Conservation (phyloP, 441 rosid species). For the Populus trichocarpa region DNA sequence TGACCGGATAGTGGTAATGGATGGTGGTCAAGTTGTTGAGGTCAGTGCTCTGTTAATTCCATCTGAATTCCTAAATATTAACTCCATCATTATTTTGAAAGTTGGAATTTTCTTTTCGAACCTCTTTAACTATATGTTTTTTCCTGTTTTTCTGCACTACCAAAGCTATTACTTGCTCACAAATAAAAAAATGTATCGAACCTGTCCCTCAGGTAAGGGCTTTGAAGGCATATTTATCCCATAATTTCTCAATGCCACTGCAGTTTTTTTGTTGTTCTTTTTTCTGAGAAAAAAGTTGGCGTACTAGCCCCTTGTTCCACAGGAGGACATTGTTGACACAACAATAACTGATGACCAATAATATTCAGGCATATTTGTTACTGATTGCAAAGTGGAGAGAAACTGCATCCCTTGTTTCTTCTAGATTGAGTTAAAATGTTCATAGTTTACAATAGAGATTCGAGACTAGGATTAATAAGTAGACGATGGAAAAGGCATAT, state of each 20-base stretch:
- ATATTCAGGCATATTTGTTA: no score
- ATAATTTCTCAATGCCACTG: background rate
- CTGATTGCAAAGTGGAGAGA: background rate
- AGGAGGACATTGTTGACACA: background rate
- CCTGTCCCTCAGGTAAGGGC: background rate
- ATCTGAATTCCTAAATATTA: background rate
- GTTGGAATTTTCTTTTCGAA: background rate
- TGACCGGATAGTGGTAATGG: conserved; percentile 87
- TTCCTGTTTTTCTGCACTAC: background rate
- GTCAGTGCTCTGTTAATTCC: conserved; percentile 30
- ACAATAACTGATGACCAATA: background rate
- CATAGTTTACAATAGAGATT: background rate
- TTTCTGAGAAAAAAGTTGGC: background rate
- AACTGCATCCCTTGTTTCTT: background rate
- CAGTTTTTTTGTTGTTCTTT: background rate
- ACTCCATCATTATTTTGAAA: background rate
- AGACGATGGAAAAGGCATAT: background rate
- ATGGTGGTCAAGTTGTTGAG: conserved; percentile 72
- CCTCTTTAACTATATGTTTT: background rate
- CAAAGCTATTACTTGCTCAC: background rate
- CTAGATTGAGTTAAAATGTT: background rate
- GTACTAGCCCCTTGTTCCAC: background rate
- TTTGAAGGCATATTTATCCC: background rate
- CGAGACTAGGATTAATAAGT: background rate
- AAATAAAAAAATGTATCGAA: background rate